phyloP scores from a whole-genome alignment of 2,329 filamentous ascomycete species.

The Scolecobasidium constrictum region DNA sequence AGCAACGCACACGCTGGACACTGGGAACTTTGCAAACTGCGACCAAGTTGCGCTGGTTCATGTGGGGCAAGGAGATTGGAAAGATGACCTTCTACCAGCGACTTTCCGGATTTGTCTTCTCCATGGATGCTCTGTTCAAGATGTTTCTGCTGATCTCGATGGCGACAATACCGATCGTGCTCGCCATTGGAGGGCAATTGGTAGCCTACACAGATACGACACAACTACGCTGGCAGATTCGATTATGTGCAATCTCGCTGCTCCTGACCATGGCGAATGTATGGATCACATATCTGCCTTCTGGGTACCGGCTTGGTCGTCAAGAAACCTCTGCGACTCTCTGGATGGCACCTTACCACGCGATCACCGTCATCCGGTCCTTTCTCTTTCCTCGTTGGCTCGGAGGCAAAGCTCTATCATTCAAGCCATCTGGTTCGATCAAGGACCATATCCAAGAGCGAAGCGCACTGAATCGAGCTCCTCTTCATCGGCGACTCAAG shows the following conservation, averaged over 20 bases:
- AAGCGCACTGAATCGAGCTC: slow-evolving; percentile 28
- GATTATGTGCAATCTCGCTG: slow-evolving; percentile 41
- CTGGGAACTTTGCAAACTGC: slow-evolving; percentile 47
- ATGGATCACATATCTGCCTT: slow-evolving; percentile 46
- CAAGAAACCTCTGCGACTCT: slow-evolving; percentile 45
- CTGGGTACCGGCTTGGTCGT: slow-evolving; percentile 49
- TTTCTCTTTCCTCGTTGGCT: slow-evolving; percentile 48
- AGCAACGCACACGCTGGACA: slow-evolving; percentile 33
- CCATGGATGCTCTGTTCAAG: slow-evolving; percentile 40
- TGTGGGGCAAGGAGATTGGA: slow-evolving; percentile 42
- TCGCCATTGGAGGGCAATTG: slow-evolving; percentile 45
- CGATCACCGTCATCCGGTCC: slow-evolving; percentile 45
- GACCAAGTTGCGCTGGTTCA: slow-evolving; percentile 49
- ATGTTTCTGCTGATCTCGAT: slow-evolving; percentile 44
- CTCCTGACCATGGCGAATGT: slow-evolving; percentile 45
- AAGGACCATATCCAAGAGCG: slow-evolving; percentile 48
- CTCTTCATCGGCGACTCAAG: slow-evolving; percentile 41
- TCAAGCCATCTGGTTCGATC: slow-evolving; percentile 50
- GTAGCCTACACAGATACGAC: slow-evolving; percentile 43
- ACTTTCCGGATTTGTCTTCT: slow-evolving; percentile 43
- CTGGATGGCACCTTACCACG: slow-evolving; percentile 54
- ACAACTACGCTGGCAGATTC: slow-evolving; percentile 49
- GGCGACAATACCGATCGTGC: slow-evolving; percentile 48
- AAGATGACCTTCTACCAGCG: slow-evolving; percentile 47
- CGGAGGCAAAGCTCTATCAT: slow-evolving; percentile 46